phyloP scores from a whole-genome alignment of 352 stramenopile species.

The Phytophthora meadii region DNA sequence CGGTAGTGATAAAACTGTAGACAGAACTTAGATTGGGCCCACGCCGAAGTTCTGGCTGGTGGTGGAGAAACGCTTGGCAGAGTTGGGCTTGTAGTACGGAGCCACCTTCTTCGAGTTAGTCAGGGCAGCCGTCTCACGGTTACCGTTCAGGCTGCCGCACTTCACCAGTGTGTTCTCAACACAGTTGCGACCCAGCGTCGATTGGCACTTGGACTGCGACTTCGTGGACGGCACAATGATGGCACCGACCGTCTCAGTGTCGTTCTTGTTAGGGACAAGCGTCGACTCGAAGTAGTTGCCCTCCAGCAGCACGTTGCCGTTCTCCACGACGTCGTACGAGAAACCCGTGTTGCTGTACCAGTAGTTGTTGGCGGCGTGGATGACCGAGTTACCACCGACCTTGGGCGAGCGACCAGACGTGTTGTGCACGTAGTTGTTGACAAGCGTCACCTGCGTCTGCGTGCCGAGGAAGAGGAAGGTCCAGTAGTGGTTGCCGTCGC shows the following conservation, averaged over 20 bases:
- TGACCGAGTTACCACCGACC: conserved; percentile 26
- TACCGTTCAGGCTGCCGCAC: conserved; percentile 18
- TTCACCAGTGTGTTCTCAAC: conserved; percentile 34
- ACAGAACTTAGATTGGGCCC: conserved; percentile 13
- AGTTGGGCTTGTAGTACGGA: conserved; percentile 15
- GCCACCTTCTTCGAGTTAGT: conserved; percentile 25
- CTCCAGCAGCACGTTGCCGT: conserved; percentile 43
- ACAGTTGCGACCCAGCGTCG: conserved; percentile 37
- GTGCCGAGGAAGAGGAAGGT: conserved; percentile 39
- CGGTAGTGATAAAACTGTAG: not conserved
- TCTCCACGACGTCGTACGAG: conserved; percentile 41
- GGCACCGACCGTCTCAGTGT: conserved; percentile 16
- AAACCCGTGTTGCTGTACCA: conserved; percentile 46
- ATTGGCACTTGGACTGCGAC: conserved; percentile 21
- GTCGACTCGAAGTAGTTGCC: conserved; percentile 54
- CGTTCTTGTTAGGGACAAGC: conserved; percentile 16
- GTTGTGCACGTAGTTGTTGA: conserved; percentile 48
- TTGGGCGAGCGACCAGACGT: conserved; percentile 45
- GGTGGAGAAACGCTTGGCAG: conserved; percentile 18
- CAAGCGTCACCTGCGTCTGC: conserved; percentile 33
- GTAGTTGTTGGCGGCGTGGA: conserved; percentile 53
- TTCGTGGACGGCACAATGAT: conserved; percentile 17
- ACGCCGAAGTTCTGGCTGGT: conserved; percentile 34
- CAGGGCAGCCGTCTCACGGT: conserved; percentile 13
- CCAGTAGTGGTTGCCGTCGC: conserved; percentile 64